Percentiles rank a stretch among this genome's conserved stretches.
phyloP scores from a whole-genome alignment of 2,329 filamentous ascomycete species.

The Fusarium robinianum region DNA sequence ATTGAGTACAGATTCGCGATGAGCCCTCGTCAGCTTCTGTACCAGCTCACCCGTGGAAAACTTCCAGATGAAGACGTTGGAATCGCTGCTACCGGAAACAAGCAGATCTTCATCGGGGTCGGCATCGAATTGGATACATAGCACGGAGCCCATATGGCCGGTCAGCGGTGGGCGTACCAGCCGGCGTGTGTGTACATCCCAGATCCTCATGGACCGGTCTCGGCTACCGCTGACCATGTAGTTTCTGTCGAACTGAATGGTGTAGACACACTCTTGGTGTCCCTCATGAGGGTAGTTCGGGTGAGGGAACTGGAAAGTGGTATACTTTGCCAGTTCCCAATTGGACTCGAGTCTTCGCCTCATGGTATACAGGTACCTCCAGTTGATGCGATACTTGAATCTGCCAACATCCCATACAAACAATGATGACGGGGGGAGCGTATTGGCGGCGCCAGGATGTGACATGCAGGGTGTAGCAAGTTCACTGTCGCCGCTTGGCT shows the following conservation, averaged over 20 bases:
- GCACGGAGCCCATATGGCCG: constrained; percentile 83
- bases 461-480: constrained; percentile 39
- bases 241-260: constrained; percentile 83
- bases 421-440: constrained; percentile 50
- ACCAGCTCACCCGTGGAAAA: constrained; percentile 89
- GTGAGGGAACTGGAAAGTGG: constrained; percentile 89
- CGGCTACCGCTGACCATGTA: constrained; percentile 93
- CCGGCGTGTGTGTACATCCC: constrained; percentile 82
- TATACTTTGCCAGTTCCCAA: constrained; percentile 82
- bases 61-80: constrained; percentile 85
- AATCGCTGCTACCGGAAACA: constrained; percentile 94
- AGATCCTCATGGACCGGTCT: constrained; percentile 85
- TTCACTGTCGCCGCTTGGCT: constrained; percentile 41
- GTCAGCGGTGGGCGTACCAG: constrained; percentile 73
- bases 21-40: constrained; percentile 75
- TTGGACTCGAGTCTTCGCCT: constrained; percentile 84
- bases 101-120: constrained; percentile 86
- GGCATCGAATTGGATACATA: constrained; percentile 95
- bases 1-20: constrained; percentile 90
- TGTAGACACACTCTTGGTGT: constrained; percentile 92
- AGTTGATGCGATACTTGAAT: constrained; percentile 72
- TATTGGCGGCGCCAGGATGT: constrained; percentile 35
- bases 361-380: constrained; percentile 92
- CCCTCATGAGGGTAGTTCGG: constrained; percentile 79
- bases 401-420: constrained; percentile 56